phyloP scores from a whole-genome alignment of 148 eudicot species.

The Nepenthes mirabilis region DNA sequence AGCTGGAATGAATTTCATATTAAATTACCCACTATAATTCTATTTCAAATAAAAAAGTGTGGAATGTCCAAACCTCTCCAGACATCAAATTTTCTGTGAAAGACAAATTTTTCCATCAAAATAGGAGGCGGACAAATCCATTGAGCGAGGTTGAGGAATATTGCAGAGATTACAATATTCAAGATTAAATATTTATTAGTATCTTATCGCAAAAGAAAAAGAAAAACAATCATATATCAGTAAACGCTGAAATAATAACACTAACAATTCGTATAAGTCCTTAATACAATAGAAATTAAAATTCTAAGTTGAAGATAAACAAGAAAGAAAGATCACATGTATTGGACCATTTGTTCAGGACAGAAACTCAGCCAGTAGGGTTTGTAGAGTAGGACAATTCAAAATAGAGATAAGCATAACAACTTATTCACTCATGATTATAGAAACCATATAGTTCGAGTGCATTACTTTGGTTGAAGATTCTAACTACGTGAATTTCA shows the following conservation, averaged over 20 bases:
- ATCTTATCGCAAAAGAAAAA: constrained; percentile 34
- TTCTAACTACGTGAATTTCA: too few relatives aligned
- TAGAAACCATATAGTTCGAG: too few relatives aligned
- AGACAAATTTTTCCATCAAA: constrained; percentile 48
- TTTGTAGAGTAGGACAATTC: too few relatives aligned
- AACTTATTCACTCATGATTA: too few relatives aligned
- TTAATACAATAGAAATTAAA: background rate
- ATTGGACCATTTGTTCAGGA: too few relatives aligned
- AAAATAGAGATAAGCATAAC: too few relatives aligned
- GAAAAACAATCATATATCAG: constrained; percentile 2
- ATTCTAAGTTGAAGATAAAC: too few relatives aligned
- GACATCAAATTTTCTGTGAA: constrained; percentile 42
- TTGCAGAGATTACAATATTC: constrained; percentile 44
- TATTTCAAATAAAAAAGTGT: background rate
- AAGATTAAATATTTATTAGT: constrained; percentile 48
- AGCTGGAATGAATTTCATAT: too few relatives aligned
- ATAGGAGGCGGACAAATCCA: constrained; percentile 32
- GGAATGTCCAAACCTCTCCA: constrained; percentile 35
- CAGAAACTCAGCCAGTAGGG: too few relatives aligned
- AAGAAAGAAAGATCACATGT: too few relatives aligned
- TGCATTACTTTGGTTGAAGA: too few relatives aligned
- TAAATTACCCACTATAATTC: too few relatives aligned
- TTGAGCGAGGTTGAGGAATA: constrained; percentile 44
- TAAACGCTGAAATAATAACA: background rate
- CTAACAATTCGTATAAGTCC: background rate